phyloP scores from a whole-genome alignment of 495 filamentous ascomycete genomes.

The Trichoderma orchidacearum region DNA sequence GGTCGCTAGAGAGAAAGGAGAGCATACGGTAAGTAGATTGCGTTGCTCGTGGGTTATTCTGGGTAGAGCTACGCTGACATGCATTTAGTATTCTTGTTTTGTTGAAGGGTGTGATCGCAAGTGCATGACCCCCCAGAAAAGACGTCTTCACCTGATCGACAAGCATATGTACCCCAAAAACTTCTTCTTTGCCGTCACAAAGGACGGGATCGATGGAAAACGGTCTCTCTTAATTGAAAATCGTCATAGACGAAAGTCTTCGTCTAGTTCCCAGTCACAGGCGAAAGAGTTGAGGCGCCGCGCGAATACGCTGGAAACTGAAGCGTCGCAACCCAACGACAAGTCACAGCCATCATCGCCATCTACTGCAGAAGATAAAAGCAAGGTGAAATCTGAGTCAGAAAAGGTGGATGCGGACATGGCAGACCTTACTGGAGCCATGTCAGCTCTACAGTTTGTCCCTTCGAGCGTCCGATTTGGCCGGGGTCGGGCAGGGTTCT shows the following conservation, averaged over 20 bases:
- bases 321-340: background rate
- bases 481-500: constrained; percentile 36
- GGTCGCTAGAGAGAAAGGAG: constrained; percentile 59
- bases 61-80: constrained; percentile 4
- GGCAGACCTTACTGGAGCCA: constrained; percentile 58
- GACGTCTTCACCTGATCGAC: constrained; percentile 76
- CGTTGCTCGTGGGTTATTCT: background rate
- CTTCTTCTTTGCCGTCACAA: constrained; percentile 82
- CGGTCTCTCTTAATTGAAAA: constrained; percentile 56
- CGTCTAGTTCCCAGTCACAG: constrained; percentile 15
- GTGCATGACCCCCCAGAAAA: constrained; percentile 72
- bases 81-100: constrained; percentile 72
- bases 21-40: constrained; percentile 59
- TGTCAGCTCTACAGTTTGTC: constrained; percentile 75
- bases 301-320: constrained; percentile 11
- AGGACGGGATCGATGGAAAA: constrained; percentile 75
- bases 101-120: constrained; percentile 77
- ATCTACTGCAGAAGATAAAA: constrained; percentile 5
- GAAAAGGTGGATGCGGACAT: constrained; percentile 42
- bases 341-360: background rate
- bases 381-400: constrained; percentile 1
- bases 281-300: constrained; percentile 6
- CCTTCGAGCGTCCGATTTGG: constrained; percentile 66
- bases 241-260: constrained; percentile 36
- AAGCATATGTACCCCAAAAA: constrained; percentile 89